Base-by-base conservation (phyloP, 139 green algal species). In the Raphidocelis subcapitata region DNA sequence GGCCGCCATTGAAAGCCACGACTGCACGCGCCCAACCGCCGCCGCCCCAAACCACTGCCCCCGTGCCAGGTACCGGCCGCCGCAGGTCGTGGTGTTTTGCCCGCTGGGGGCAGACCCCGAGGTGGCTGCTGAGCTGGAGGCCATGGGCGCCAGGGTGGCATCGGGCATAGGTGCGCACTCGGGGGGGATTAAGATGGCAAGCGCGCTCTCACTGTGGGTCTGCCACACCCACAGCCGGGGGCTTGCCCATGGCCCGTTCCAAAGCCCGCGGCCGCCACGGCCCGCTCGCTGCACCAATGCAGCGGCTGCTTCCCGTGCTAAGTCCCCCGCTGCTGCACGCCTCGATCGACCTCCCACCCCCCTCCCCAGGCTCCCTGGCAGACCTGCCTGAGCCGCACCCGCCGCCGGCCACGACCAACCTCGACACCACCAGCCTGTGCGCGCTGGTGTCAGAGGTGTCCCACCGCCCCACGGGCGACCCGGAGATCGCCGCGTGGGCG, bases 381-480 rank as follows among this genome's bases (percentile, higher is more conserved):
- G 3, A 23, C 36, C 73, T 84, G 65, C 79, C 79, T 28, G 63
- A 59, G 4, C 65, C 44, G 10, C 76, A 79, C 2, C 75, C 62
- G 16, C 59, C 47, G 23, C 65, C 77, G 16, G 66, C 14, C 44
- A 24, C 29, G 59, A 77, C 65, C 65, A 86, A 85, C 69, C 54
- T 85, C 33, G 80, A 87, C 72, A 81, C 87, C 1, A 90, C 86
- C 24, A 77, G 80, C 1, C 73, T 92, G 49, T 92, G 86, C 66
- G 86, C 80, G 1, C 74, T 92, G 55, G 84, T 36, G 23, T 21
- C 47, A 51, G 36, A 61, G 54, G 54, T 20, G 41, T 49, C 41
- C 41, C 41, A 49, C 41, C 41, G 41, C 8, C 41, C 41, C 8
- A 8, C 54, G 54, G 15, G 10, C 5, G 52, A 72, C 14, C 47